Conservation (phyloP, 345 rosid genomes). For the Lenwebbia sp. region DNA sequence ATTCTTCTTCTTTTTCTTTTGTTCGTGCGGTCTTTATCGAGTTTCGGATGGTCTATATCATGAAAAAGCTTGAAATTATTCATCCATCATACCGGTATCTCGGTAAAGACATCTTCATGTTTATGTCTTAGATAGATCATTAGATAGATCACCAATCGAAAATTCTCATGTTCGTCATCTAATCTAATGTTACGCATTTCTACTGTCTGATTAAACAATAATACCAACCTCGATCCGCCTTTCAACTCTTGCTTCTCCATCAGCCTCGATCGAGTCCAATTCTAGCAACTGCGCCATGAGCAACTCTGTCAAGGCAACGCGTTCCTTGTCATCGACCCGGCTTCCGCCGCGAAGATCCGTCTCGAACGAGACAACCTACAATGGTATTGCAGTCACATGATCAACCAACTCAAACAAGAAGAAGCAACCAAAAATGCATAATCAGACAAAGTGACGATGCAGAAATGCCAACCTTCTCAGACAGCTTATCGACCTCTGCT, state of each 20-base stretch:
- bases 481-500: constrained; percentile 33
- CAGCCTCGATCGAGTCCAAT: constrained; percentile 31
- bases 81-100: not conserved
- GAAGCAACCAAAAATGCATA: not conserved
- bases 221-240: constrained; percentile 30
- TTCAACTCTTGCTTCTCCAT: constrained; percentile 44
- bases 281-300: constrained; percentile 38
- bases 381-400: not conserved
- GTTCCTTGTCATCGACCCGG: constrained; percentile 26
- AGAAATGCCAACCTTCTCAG: constrained; percentile 20
- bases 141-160: not conserved
- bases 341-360: constrained; percentile 13
- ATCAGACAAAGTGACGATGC: not conserved
- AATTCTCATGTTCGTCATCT: not conserved
- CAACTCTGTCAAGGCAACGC: constrained; percentile 30
- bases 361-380: constrained; percentile 35
- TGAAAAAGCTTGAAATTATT: not conserved
- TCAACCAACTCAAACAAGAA: not conserved
- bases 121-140: not conserved
- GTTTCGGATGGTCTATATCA: not conserved
- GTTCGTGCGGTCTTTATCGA: not conserved
- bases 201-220: not conserved
- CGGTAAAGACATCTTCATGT: not conserved
- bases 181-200: not conserved
- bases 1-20: not conserved